Conservation (phyloP, 805 yeast genomes). For the Metahyphopichia silvanorum region DNA sequence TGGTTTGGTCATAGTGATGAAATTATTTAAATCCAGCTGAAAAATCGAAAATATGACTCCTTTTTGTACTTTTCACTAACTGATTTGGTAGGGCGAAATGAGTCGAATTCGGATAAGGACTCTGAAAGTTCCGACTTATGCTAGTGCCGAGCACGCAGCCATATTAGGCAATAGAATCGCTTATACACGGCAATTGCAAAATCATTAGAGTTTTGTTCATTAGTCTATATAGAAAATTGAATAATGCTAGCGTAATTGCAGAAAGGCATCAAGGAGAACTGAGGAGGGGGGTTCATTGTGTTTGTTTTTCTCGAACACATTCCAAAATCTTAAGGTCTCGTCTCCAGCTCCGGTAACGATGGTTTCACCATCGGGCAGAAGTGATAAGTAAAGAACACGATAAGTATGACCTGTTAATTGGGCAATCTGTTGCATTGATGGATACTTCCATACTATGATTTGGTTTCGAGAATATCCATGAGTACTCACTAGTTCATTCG, state of each 20-base stretch:
- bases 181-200: too few relatives aligned
- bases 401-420: constrained; percentile 92
- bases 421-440: constrained; percentile 88
- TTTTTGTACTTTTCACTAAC: too few relatives aligned
- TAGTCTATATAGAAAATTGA: too few relatives aligned
- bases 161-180: too few relatives aligned
- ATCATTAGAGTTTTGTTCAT: too few relatives aligned
- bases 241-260: constrained; percentile 50
- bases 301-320: constrained; percentile 78
- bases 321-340: constrained; percentile 95
- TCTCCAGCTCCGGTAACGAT: constrained; percentile 99
- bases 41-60: too few relatives aligned
- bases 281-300: constrained; percentile 57
- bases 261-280: constrained; percentile 68
- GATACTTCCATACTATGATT: constrained; percentile 90
- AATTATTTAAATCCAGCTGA: too few relatives aligned
- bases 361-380: constrained; percentile 95
- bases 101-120: too few relatives aligned
- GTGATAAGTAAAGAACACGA: constrained; percentile 81
- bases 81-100: too few relatives aligned
- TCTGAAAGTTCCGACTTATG: too few relatives aligned
- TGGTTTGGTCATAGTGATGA: constrained; percentile 21
- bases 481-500: constrained; percentile 89
- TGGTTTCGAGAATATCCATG: constrained; percentile 94
- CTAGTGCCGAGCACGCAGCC: too few relatives aligned